Base-by-base conservation (phyloP, 1,284 basidiomycete species). In the Rhodotorula mucilaginosa region DNA sequence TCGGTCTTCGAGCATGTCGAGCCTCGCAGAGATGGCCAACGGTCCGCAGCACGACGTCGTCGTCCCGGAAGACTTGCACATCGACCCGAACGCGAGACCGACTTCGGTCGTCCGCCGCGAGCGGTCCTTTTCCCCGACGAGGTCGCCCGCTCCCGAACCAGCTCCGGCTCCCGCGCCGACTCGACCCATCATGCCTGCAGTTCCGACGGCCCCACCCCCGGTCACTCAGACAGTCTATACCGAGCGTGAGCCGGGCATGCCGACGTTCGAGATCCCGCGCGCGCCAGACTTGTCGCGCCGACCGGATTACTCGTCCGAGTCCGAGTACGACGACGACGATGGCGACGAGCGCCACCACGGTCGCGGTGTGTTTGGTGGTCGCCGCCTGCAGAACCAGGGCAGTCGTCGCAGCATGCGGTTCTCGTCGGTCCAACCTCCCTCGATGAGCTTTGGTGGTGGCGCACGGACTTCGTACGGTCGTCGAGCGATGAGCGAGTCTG, bases 191-290 rank as follows among this genome's bases (percentile, higher is more conserved):
- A 72, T 73, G 65, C 67, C 65, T 18, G 64, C 73, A 8, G 73
- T 74, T 16, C 74, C 74, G 2, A 58, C 72, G 12, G 74, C 74
- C 13, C 74, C 74, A 5, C 66, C 71, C 13, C 62, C 74, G 23
- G 49, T 73, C 62, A 65, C 71, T 0, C 8, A 18, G 47, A 48
- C 68, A 21, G 68, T 61, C 31, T 68, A 68, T 63, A 65, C 67
- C 34, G 64, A 70, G 51, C 68, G 73, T 21, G 26, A 51, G 31
- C 34, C 64, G 26, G 70, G 67, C 21, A 15, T 71, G n/a, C 74
- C 74, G 10, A 63, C 68, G 5, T 75, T 75, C 61, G 72, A 75
- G 2, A 75, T 75, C 61, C 74, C 74, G 3, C 64, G 64, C 56
- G 74, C 74, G 12, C 74, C 74, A 18, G 57, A 75, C 59, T 61